Conservation (phyloP, 169 alveolate species). For the Cryptosporidium xiaoi region DNA sequence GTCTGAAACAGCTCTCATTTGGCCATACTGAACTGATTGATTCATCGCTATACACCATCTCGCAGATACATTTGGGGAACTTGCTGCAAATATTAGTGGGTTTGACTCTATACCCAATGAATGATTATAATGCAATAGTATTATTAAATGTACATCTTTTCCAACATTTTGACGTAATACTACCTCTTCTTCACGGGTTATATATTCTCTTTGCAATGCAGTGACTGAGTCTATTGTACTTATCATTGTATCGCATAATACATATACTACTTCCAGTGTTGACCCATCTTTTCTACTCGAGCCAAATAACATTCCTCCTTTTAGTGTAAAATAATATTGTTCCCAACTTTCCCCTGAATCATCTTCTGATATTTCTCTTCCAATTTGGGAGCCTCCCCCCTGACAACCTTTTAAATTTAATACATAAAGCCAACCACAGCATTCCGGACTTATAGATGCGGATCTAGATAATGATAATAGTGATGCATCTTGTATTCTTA, state of each 20-base stretch:
- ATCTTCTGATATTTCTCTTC: neutral
- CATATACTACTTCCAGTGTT: conserved; percentile 67
- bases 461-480: conserved; percentile 61
- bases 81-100: conserved; percentile 72
- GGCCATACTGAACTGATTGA: conserved; percentile 65
- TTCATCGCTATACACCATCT: conserved; percentile 74
- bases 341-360: conserved; percentile 66
- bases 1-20: conserved; percentile 55
- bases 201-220: conserved; percentile 68
- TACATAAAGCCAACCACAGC: conserved; percentile 74
- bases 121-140: conserved; percentile 33
- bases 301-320: conserved; percentile 74
- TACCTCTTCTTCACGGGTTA: conserved; percentile 69
- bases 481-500: conserved; percentile 72
- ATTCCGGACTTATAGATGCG: conserved; percentile 57
- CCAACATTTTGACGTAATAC: conserved; percentile 44
- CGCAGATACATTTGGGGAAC: conserved; percentile 71
- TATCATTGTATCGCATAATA: conserved; percentile 50
- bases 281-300: conserved; percentile 73
- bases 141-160: conserved; percentile 59
- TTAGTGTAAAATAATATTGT: conserved; percentile 47
- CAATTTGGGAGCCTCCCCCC: neutral
- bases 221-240: conserved; percentile 69
- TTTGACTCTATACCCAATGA: conserved; percentile 66
- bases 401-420: conserved; percentile 29